Percentiles rank a stretch among this genome's conserved stretches.
phyloP scores from a whole-genome alignment of 768 basidiomycete species.

The Boletus coccyginus region DNA sequence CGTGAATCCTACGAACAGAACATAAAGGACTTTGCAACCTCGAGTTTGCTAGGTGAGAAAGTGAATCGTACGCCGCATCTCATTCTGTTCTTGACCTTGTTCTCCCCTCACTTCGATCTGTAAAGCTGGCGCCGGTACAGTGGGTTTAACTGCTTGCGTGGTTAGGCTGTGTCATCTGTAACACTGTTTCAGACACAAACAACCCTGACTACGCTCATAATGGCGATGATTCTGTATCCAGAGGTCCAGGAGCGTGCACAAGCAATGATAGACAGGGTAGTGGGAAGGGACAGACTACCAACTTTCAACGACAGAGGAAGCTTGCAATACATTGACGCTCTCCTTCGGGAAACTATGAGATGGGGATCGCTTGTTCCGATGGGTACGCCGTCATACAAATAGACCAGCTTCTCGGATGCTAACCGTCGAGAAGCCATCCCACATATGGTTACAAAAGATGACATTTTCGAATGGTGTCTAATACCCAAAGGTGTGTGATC shows the following conservation, averaged over 20 bases:
- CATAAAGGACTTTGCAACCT: constrained; percentile 17
- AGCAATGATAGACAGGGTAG: constrained; percentile 13
- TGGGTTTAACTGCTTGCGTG: background rate
- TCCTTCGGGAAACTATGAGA: constrained; percentile 21
- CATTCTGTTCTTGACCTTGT: background rate
- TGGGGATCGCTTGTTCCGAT: constrained; percentile 23
- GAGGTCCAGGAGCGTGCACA: constrained; percentile 23
- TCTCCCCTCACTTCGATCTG: background rate
- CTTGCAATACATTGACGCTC: constrained; percentile 22
- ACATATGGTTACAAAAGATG: constrained; percentile 35
- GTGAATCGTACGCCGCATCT: background rate
- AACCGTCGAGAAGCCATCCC: constrained; percentile 22
- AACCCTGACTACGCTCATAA: constrained; percentile 11
- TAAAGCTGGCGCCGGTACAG: constrained; percentile 17
- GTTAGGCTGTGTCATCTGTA: background rate
- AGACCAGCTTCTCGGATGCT: background rate
- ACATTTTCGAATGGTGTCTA: constrained; percentile 41
- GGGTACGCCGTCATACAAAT: constrained; percentile 5
- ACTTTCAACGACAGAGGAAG: constrained; percentile 16
- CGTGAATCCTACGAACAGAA: constrained; percentile 13
- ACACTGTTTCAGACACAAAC: constrained; percentile 15
- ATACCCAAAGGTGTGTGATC: constrained; percentile 46
- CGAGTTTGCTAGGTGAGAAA: constrained; percentile 22
- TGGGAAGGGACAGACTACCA: constrained; percentile 19
- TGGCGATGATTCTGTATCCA: constrained; percentile 22